A percentile compares a stretch with the other conserved stretches of the same genome.
These are phyloP conservation scores for Paratinospora sagittata DNA, from an alignment of 164 flowering plant genomes.

Conservation along the genomic window DNA sequence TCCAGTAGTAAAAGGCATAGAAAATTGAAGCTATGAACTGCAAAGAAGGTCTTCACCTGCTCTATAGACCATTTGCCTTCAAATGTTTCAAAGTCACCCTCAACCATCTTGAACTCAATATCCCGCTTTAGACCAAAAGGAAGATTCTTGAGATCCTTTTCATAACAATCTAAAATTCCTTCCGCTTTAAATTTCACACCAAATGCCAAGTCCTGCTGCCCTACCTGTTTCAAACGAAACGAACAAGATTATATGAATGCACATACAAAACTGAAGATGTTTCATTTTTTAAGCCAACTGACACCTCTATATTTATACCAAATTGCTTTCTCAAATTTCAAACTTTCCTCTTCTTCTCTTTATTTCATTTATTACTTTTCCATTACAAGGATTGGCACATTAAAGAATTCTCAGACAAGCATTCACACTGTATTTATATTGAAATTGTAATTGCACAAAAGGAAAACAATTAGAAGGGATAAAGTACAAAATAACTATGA, in stretches of 20 bases:
- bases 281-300: not conserved
- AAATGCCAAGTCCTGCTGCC: slow-evolving; percentile 60
- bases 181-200: slow-evolving; percentile 76
- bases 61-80: slow-evolving; percentile 73
- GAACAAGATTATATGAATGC: not conserved
- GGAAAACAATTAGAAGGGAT: not conserved
- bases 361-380: not conserved
- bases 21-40: slow-evolving; percentile 1
- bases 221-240: slow-evolving; percentile 42
- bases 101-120: slow-evolving; percentile 77
- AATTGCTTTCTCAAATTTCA: not conserved
- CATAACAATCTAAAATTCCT: slow-evolving; percentile 70
- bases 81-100: slow-evolving; percentile 71
- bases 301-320: not conserved
- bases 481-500: not conserved
- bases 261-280: not conserved
- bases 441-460: not conserved
- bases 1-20: not conserved
- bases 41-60: slow-evolving; percentile 35
- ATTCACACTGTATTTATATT: not conserved
- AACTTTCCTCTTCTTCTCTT: no score
- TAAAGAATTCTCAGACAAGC: not conserved
- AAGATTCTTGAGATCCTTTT: slow-evolving; percentile 49
- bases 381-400: not conserved
- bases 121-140: slow-evolving; percentile 55